Percentiles rank a stretch among this genome's conserved stretches.
These are phyloP conservation scores for Corynespora cassiicola DNA, from an alignment of 2,329 filamentous ascomycete species.

Conservation along the genomic window DNA sequence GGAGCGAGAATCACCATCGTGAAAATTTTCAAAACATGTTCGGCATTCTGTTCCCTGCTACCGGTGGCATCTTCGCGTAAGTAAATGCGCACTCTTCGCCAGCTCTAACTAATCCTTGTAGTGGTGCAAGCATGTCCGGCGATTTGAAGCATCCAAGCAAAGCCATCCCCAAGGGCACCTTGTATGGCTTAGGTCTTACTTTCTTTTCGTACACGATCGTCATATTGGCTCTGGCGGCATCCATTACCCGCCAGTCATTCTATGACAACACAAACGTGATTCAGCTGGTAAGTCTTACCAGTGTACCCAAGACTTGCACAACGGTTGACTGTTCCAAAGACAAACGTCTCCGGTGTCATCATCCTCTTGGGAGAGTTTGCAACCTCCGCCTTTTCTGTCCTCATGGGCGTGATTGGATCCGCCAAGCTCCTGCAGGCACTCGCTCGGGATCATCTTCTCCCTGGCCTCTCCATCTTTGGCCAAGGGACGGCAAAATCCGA, in stretches of 20 bases:
- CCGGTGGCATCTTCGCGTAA: conserved; percentile 65
- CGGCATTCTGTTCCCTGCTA: conserved; percentile 82
- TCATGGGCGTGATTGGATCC: conserved; percentile 87
- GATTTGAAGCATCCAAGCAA: conserved; percentile 83
- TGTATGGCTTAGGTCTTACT: conserved; percentile 61
- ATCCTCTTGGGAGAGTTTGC: conserved; percentile 84
- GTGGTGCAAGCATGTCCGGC: conserved; percentile 88
- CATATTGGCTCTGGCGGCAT: conserved; percentile 78
- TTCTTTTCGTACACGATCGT: conserved; percentile 79
- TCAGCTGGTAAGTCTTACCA: conserved; percentile 61
- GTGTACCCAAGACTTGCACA: neutral
- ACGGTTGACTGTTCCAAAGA: conserved; percentile 46
- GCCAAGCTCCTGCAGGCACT: conserved; percentile 86
- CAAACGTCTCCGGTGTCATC: conserved; percentile 75
- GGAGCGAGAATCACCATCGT: conserved; percentile 68
- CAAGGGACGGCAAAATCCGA: conserved; percentile 75
- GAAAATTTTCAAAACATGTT: conserved; percentile 83
- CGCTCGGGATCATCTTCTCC: conserved; percentile 78
- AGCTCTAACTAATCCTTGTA: conserved; percentile 49
- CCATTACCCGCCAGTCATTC: conserved; percentile 75
- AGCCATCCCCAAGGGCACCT: conserved; percentile 82
- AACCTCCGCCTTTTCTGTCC: conserved; percentile 80
- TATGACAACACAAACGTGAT: conserved; percentile 80
- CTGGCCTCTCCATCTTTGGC: conserved; percentile 75
- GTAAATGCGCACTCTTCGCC: conserved; percentile 22